phyloP scores from a whole-genome alignment of 768 basidiomycete species.

The Leccinum variicolor region DNA sequence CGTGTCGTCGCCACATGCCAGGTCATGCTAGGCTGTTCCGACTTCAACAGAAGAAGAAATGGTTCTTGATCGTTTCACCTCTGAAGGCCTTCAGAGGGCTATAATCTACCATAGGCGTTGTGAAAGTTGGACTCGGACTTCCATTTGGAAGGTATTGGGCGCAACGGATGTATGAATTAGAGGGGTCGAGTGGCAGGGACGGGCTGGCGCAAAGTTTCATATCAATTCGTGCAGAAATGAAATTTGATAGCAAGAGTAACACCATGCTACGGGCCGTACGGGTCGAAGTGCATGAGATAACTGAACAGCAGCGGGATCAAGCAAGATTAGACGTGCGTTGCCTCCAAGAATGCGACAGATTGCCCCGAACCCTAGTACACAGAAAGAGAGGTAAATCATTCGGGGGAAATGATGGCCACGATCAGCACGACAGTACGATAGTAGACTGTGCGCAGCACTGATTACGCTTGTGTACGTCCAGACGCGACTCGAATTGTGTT shows the following conservation, averaged over 20 bases:
- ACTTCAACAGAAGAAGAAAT: background rate
- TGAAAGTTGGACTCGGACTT: background rate
- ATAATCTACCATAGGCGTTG: background rate
- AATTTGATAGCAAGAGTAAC: background rate
- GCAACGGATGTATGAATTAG: background rate
- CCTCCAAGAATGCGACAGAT: background rate
- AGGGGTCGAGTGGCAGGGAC: conserved; percentile 1
- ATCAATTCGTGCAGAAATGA: background rate
- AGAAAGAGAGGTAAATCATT: background rate
- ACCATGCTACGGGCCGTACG: background rate
- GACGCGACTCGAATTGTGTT: background rate
- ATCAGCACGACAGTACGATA: background rate
- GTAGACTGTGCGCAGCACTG: background rate
- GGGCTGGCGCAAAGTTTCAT: background rate
- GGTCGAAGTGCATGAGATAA: background rate
- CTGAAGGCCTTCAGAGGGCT: background rate
- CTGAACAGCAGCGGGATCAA: background rate
- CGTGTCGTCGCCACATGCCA: background rate
- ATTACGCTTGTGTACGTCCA: background rate
- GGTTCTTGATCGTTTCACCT: background rate
- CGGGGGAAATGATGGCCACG: background rate
- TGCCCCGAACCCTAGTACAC: background rate
- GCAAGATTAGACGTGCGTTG: conserved; percentile 1
- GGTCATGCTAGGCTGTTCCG: background rate
- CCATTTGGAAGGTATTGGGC: conserved; percentile 2